Evolutionary conservation across 768 basidiomycete species (phyloP), one percentile per base, ranked within the genome.

Genomic region (Terana coerulea): DNA sequence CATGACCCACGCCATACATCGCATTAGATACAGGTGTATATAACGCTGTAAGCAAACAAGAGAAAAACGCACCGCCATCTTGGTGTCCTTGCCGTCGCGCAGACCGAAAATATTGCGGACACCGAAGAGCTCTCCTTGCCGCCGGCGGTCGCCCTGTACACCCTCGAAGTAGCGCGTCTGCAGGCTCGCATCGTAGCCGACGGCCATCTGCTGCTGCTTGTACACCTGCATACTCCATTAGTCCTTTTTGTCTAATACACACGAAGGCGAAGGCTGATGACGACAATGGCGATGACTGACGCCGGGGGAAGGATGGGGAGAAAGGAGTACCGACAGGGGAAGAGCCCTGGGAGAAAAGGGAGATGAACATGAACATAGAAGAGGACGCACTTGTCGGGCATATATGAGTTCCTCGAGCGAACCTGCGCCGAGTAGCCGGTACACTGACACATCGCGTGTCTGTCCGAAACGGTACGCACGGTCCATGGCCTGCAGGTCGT

Each of bases 121-220:
- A 3, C 92, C 92, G 59, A 91, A 95, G 2, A 94, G 75, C 60
- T 94, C 91, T 26, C 91, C 92, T 60, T 84, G 82, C 60, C 81
- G 81, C 1, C 65, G 68, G 46, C 75, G 83, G 60, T 91, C 86
- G 8, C 88, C 89, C 62, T 93, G 88, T 0, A 95, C 78, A 12
- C 90, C 91, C 25, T 86, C 73, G 59, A 91, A 95, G 35, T 60
- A 84, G 84, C 90, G 77, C 0, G 91, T 91, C 60, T 93, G 91
- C 8, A 89, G 72, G 58, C 87, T 90, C 1, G 86, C 87, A 55
- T 87, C 79, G 64, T 94, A 94, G 0, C 83, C 91, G 40, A 92
- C 91, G n/a, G 82, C 81, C 88, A 92, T 92, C 61, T 91, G 88
- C 63, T 95, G 93, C 57, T 93, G 91, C 64, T 95, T 95, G 69